Percentiles rank a stretch among this genome's conserved stretches.
Evolutionary conservation across 129 eudicot species (phyloP).

Genomic region (Mikania micrantha): DNA sequence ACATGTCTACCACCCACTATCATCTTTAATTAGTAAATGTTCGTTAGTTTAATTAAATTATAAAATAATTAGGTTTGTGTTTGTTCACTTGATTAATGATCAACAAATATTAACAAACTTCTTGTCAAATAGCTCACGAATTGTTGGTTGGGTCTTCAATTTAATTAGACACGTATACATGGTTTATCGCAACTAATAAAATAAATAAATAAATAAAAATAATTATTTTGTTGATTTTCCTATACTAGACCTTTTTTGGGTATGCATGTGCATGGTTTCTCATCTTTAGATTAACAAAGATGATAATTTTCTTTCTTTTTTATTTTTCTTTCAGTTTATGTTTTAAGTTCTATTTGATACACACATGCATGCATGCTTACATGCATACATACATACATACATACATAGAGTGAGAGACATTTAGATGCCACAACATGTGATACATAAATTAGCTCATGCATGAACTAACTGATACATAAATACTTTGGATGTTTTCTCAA

Average conservation of each 20-base stretch:
- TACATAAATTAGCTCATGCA: background rate
- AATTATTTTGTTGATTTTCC: background rate
- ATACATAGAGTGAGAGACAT: background rate
- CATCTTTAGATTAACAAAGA: background rate
- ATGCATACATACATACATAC: too few species aligned
- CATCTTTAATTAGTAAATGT: too few species aligned
- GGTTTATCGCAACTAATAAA: background rate
- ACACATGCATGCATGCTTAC: background rate
- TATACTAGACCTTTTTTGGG: background rate
- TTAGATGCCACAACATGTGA: background rate
- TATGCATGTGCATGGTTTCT: background rate
- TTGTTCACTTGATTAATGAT: too few species aligned
- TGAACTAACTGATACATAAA: background rate
- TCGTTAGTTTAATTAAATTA: too few species aligned
- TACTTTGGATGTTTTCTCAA: background rate
- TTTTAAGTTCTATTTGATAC: background rate
- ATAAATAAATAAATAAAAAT: too few species aligned
- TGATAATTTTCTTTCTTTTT: background rate
- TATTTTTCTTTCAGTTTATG: background rate
- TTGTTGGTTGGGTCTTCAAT: too few species aligned
- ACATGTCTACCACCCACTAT: too few species aligned
- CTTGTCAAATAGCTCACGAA: too few species aligned
- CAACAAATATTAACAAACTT: too few species aligned
- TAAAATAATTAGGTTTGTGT: too few species aligned
- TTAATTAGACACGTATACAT: too few species aligned